Evolutionary conservation across 2,329 filamentous ascomycete genomes (phyloP), one percentile per base, ranked within the genome.

Genomic region (Neophaeococcomyces aloes): DNA sequence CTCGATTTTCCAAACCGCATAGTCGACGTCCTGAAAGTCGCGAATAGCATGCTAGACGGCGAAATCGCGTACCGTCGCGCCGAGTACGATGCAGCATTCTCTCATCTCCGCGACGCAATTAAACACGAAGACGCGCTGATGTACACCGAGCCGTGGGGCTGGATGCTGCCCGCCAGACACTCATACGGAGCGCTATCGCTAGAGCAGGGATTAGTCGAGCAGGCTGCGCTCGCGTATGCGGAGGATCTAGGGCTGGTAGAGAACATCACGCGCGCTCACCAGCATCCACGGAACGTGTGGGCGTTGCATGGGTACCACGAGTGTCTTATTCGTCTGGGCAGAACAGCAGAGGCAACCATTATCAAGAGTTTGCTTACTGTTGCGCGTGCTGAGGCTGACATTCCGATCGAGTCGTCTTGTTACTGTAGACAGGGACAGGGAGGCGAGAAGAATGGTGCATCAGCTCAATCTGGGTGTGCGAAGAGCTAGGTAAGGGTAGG

Each of bases 101-200:
- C 62, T 2, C 68, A 75, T 41, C 64, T 87, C 2, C 69, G 72
- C 1, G 65, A 64, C 7, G 71, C 80, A 0, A 75, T 83, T 17
- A 56, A 62, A 1, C 67, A 74, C 2, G 79, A 83, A 48, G 80
- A 83, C 53, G 61, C 59, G 0, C 67, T 86, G 21, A 76, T 75
- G 0, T 86, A 83, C 48, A 78, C 81, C 37, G 82, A 87, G 57
- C 82, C 82, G 0, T 86, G 81, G 81, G 79, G 79, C 0, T 86
- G 82, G 81, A 86, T 86, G 81, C 79, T 83, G 56, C 82, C 82
- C 0, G 74, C 76, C 0, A 68, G 81, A 3, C 82, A 86, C 58
- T 81, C 81, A 0, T 81, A 80, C 39, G 81, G 77, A 1, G 82
- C 81, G 0, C 65, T 87, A 3, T 58, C 84, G 21, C 66, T 84